Evolutionary conservation across 169 alveolate species (phyloP).

Genomic region (Plasmodium chabaudi): DNA sequence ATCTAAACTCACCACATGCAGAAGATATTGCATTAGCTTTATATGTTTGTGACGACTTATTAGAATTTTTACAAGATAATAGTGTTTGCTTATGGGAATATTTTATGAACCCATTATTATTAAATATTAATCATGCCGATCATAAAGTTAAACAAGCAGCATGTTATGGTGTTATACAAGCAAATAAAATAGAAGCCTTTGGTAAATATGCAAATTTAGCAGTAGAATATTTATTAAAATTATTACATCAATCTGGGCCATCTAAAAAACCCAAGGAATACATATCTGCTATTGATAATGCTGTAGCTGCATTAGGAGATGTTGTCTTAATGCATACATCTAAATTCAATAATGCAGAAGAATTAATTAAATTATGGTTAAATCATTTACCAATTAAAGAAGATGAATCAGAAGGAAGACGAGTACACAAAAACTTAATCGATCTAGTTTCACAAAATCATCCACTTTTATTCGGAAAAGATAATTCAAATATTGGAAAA

Average conservation of each 20-base stretch:
- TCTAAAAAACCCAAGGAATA: conserved; percentile 70
- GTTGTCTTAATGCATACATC: conserved; percentile 84
- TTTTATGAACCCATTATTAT: conserved; percentile 79
- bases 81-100: conserved; percentile 83
- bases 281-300: conserved; percentile 90
- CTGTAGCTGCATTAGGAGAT: conserved; percentile 91
- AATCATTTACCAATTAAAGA: conserved; percentile 86
- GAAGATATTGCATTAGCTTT: conserved; percentile 87
- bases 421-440: conserved; percentile 87
- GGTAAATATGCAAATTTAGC: conserved; percentile 82
- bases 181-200: conserved; percentile 82
- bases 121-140: conserved; percentile 81
- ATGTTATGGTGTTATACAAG: conserved; percentile 86
- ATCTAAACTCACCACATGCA: conserved; percentile 76
- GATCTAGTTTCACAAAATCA: conserved; percentile 84
- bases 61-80: conserved; percentile 83
- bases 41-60: conserved; percentile 88
- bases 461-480: conserved; percentile 85
- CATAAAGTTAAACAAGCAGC: conserved; percentile 88
- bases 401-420: conserved; percentile 88
- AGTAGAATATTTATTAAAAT: conserved; percentile 68
- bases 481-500: conserved; percentile 84
- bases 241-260: conserved; percentile 65
- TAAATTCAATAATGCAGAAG: conserved; percentile 78
- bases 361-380: conserved; percentile 83